Percentiles rank a stretch among this genome's conserved stretches.
These are phyloP conservation scores for Linnemannia exigua DNA, from an alignment of 192 early-diverging fungal genomes.

Conservation along the genomic window DNA sequence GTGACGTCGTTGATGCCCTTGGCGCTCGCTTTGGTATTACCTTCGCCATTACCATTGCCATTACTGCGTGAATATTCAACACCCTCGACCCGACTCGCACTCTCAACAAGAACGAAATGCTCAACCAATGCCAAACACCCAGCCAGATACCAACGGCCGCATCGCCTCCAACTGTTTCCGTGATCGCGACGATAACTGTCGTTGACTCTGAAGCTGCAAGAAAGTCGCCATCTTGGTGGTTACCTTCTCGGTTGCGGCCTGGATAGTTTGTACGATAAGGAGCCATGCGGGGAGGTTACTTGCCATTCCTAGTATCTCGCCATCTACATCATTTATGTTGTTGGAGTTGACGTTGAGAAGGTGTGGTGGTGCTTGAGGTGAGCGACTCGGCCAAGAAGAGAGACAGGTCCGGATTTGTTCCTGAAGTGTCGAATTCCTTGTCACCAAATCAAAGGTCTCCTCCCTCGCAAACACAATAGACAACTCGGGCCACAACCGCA, in stretches of 20 bases:
- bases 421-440: not conserved
- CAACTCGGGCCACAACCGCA: not conserved
- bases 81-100: too few relatives aligned
- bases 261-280: constrained; percentile 29
- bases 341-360: not conserved
- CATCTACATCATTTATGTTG: not conserved
- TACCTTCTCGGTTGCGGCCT: constrained; percentile 16
- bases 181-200: constrained; percentile 34
- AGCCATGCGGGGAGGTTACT: constrained; percentile 45
- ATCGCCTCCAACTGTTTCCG: constrained; percentile 46
- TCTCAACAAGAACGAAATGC: constrained; percentile 4
- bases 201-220: constrained; percentile 15
- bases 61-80: too few relatives aligned
- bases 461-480: constrained; percentile 2
- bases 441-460: not conserved
- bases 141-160: constrained; percentile 16
- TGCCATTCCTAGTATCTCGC: constrained; percentile 1
- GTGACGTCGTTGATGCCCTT: too few relatives aligned
- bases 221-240: constrained; percentile 23
- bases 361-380: too few relatives aligned
- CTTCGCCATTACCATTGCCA: too few relatives aligned
- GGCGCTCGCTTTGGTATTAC: too few relatives aligned
- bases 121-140: constrained; percentile 36
- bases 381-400: not conserved
- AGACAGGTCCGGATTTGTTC: not conserved